Evolutionary conservation across 2,329 filamentous ascomycete species (phyloP), one percentile per base, ranked within the genome.

Genomic region (Thielaviopsis cerberus): DNA sequence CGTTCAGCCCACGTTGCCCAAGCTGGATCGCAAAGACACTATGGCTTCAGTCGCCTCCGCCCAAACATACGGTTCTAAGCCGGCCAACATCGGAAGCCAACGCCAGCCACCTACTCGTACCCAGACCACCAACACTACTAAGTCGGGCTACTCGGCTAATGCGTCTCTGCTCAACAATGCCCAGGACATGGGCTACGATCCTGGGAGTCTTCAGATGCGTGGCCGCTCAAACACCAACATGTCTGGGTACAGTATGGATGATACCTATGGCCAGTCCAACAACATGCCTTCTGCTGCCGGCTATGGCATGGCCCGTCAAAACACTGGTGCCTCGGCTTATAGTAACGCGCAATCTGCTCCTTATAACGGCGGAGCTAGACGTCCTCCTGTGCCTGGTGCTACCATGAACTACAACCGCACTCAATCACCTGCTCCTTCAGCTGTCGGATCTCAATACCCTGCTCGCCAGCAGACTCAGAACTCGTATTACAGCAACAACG

Each of bases 131-230:
- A 17, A 37, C 1, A 52, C 59, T 11, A 73, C 76, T 61, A 71
- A 72, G 20, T 83, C 83, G 0, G 70, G 69, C 27, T 84, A 81
- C 65, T 78, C 75, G 13, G 81, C 83, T 2, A 79, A 83, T 61
- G 76, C 79, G 7, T 80, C 85, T 0, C 73, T 88, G 5, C 69
- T 86, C 41, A 69, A 72, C 20, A 74, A 78, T 60, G 81, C 82
- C 5, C 75, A 76, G 30, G 74, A 76, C 6, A 63, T 63, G 58
- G 62, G 60, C 20, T 54, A 56, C 30, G 52, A 41, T 24, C 23
- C 51, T 20, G 45, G 52, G n/a, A 22, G 22, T 34, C 17, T 15
- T 23, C 48, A 41, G n/a, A 41, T 45, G 25, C 57, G 53, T 13
- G 52, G 41, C 20, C 48, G 54, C 22, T 54, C 51, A 27, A 48